A percentile compares a stretch with the other conserved stretches of the same genome.
Evolutionary conservation across 257 asterid species (phyloP).

Genomic region (Anisodus acutangulus): DNA sequence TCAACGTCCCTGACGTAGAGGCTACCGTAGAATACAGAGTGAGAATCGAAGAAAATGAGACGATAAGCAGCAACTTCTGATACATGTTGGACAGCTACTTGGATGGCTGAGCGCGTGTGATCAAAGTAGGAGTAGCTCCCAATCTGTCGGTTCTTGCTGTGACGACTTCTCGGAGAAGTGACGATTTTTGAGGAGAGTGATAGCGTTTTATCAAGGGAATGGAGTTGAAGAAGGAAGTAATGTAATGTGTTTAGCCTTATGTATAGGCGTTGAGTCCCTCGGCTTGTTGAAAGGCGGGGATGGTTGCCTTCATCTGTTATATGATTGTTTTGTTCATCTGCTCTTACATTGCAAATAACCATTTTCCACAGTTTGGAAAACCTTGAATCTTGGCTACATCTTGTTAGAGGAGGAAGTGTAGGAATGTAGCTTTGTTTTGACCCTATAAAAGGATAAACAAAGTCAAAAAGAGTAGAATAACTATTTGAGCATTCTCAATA

Average conservation of each 20-base stretch:
- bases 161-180: slow-evolving; percentile 49
- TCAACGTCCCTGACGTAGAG: slow-evolving; percentile 60
- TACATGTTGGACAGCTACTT: slow-evolving; percentile 67
- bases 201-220: slow-evolving; percentile 62
- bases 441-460: slow-evolving; percentile 46
- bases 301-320: slow-evolving; percentile 51
- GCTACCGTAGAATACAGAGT: slow-evolving; percentile 62
- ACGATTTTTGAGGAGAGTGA: slow-evolving; percentile 58
- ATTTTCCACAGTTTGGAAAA: slow-evolving; percentile 70
- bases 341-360: slow-evolving; percentile 71
- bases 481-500: background rate
- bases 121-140: slow-evolving; percentile 71
- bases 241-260: slow-evolving; percentile 91
- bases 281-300: slow-evolving; percentile 87
- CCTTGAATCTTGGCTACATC: slow-evolving; percentile 79
- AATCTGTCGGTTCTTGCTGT: slow-evolving; percentile 45
- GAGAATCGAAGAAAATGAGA: slow-evolving; percentile 75
- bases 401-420: slow-evolving; percentile 85
- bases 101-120: slow-evolving; percentile 59
- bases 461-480: background rate
- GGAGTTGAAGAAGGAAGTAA: slow-evolving; percentile 65
- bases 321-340: slow-evolving; percentile 46
- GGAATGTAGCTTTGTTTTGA: slow-evolving; percentile 92
- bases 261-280: slow-evolving; percentile 95
- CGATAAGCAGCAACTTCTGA: slow-evolving; percentile 96